Conservation (phyloP, 495 filamentous ascomycete genomes). For the Thermothielavioides terrestris region DNA sequence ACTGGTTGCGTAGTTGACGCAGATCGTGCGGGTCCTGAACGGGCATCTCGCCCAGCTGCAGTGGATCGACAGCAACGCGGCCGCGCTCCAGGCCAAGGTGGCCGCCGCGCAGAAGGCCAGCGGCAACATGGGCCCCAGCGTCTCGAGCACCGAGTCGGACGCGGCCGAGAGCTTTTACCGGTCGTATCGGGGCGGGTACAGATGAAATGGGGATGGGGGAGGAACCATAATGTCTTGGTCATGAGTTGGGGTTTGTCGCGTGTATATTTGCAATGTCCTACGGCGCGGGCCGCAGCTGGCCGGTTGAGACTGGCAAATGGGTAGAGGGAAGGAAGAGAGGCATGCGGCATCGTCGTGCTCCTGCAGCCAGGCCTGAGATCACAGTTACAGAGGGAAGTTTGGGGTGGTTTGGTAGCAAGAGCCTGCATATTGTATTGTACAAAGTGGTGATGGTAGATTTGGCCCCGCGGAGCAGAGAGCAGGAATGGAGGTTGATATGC, state of each 20-base stretch:
- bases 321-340: not conserved
- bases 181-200: conserved; percentile 55
- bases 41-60: conserved; percentile 81
- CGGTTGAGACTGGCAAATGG: not conserved
- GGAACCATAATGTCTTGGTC: conserved; percentile 7
- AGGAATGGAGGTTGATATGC: not conserved
- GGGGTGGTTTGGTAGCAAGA: not conserved
- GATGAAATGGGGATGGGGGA: not conserved
- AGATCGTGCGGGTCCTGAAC: conserved; percentile 91
- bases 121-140: conserved; percentile 53
- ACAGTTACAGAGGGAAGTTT: too few species aligned
- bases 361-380: too few species aligned
- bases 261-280: too few species aligned
- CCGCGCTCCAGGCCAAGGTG: conserved; percentile 72
- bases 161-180: conserved; percentile 75
- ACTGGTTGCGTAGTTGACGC: conserved; percentile 86
- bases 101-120: conserved; percentile 65
- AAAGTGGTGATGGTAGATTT: not conserved
- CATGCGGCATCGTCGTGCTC: too few species aligned
- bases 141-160: conserved; percentile 50
- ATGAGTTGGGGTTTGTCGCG: not conserved
- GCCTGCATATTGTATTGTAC: not conserved
- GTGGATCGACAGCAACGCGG: conserved; percentile 78
- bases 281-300: too few species aligned
- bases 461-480: not conserved